Evolutionary conservation across 116 monocot genomes (phyloP).

Genomic region (Iris pallida): DNA sequence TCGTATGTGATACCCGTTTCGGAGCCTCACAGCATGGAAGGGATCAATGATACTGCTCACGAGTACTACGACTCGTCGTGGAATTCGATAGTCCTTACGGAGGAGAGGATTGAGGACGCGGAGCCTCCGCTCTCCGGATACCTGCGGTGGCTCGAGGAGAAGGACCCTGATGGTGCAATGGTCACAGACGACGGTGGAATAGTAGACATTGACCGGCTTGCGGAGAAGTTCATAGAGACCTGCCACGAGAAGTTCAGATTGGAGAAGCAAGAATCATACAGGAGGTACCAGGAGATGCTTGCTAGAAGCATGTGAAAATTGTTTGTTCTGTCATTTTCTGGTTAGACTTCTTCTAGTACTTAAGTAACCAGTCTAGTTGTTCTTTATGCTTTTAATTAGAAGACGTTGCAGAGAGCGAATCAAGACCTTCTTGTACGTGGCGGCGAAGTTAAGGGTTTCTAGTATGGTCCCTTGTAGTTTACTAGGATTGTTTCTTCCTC

Average conservation of each 20-base stretch:
- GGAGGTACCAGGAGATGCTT: conserved; percentile 93
- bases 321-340: too few relatives aligned
- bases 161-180: neutral
- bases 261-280: conserved; percentile 92
- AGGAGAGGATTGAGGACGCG: conserved; percentile 1
- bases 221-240: conserved; percentile 80
- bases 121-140: conserved; percentile 39
- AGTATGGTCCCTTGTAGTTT: too few relatives aligned
- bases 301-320: conserved; percentile 58
- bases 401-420: too few relatives aligned
- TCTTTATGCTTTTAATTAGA: too few relatives aligned
- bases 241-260: conserved; percentile 90
- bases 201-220: conserved; percentile 63
- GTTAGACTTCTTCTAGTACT: too few relatives aligned
- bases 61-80: conserved; percentile 51
- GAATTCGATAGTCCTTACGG: conserved; percentile 37
- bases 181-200: conserved; percentile 6
- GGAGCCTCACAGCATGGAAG: conserved; percentile 13
- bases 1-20: conserved; percentile 50
- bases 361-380: too few relatives aligned
- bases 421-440: too few relatives aligned
- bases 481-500: too few relatives aligned
- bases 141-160: conserved; percentile 64
- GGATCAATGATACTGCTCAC: conserved; percentile 6
- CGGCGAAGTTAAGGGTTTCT: too few relatives aligned